Conservation (phyloP, 305 asterid species). For the Ilex paraguariensis region DNA sequence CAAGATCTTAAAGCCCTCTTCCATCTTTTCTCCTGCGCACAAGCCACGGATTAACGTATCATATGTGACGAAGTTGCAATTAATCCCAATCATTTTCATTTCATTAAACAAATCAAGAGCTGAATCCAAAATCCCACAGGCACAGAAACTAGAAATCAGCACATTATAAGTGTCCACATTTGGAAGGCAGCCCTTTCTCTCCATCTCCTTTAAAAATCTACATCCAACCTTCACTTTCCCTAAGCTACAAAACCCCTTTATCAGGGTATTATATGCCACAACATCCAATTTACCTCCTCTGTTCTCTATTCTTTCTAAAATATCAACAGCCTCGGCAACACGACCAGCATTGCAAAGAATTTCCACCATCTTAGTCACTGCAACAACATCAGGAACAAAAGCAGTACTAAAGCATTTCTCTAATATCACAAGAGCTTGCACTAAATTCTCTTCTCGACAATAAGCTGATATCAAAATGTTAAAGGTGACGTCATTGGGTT, state of each 20-base stretch:
- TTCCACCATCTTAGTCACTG: slow-evolving; percentile 61
- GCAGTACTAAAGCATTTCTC: slow-evolving; percentile 60
- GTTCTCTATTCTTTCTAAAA: slow-evolving; percentile 60
- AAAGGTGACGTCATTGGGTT: slow-evolving; percentile 59
- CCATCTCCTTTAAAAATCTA: slow-evolving; percentile 68
- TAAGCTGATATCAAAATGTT: slow-evolving; percentile 73
- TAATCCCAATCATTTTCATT: slow-evolving; percentile 62
- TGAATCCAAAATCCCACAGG: slow-evolving; percentile 44
- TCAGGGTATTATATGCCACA: slow-evolving; percentile 67
- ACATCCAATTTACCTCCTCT: slow-evolving; percentile 58
- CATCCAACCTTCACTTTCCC: slow-evolving; percentile 51
- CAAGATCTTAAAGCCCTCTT: slow-evolving; percentile 54
- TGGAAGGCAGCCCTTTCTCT: slow-evolving; percentile 76
- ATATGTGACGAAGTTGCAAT: slow-evolving; percentile 50
- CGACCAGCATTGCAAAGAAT: slow-evolving; percentile 50
- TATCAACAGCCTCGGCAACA: slow-evolving; percentile 62
- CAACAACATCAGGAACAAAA: slow-evolving; percentile 57
- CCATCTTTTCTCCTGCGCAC: slow-evolving; percentile 47
- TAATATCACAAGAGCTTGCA: slow-evolving; percentile 74
- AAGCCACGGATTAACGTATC: slow-evolving; percentile 59
- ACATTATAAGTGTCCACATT: slow-evolving; percentile 62
- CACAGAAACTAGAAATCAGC: slow-evolving; percentile 65
- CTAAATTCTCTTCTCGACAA: slow-evolving; percentile 56
- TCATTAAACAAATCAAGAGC: slow-evolving; percentile 75
- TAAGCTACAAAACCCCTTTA: slow-evolving; percentile 55